A percentile compares a stretch with the other conserved stretches of the same genome.
phyloP scores from a whole-genome alignment of 2,329 filamentous ascomycete genomes.

The Trichophyton equinum region DNA sequence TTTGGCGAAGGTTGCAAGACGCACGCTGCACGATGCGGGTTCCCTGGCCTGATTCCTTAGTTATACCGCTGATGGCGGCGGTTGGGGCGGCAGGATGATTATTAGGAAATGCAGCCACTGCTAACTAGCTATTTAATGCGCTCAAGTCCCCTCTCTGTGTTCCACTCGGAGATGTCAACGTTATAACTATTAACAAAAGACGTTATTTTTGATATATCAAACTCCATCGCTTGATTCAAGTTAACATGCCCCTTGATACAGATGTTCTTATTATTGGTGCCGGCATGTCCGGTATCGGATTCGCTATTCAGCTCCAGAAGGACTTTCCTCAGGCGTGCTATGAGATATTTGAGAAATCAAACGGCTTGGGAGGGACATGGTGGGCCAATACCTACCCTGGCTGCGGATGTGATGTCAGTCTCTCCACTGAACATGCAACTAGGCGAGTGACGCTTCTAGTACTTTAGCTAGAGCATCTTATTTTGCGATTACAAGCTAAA shows the following conservation, averaged over 20 bases:
- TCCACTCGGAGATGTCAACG: background rate
- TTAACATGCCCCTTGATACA: conserved; percentile 27
- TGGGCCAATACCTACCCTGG: conserved; percentile 26
- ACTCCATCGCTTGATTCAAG: too few relatives aligned
- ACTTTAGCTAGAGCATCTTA: background rate
- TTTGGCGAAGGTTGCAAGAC: too few relatives aligned
- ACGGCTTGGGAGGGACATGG: conserved; percentile 29
- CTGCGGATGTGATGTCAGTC: conserved; percentile 27
- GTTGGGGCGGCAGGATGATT: background rate
- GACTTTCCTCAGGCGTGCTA: conserved; percentile 28
- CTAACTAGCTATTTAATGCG: background rate
- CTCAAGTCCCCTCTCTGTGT: background rate
- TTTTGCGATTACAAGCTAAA: background rate
- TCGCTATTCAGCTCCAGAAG: conserved; percentile 35
- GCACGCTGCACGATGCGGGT: background rate
- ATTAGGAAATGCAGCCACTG: background rate
- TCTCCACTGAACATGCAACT: background rate
- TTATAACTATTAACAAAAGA: background rate
- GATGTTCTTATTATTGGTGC: conserved; percentile 41
- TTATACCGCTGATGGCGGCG: background rate
- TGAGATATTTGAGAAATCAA: conserved; percentile 34
- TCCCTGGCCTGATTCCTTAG: background rate
- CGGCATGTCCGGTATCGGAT: conserved; percentile 36
- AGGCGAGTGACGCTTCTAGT: background rate
- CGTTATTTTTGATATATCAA: background rate